phyloP scores from a whole-genome alignment of 768 basidiomycete genomes.

The Termitomyces sp. region DNA sequence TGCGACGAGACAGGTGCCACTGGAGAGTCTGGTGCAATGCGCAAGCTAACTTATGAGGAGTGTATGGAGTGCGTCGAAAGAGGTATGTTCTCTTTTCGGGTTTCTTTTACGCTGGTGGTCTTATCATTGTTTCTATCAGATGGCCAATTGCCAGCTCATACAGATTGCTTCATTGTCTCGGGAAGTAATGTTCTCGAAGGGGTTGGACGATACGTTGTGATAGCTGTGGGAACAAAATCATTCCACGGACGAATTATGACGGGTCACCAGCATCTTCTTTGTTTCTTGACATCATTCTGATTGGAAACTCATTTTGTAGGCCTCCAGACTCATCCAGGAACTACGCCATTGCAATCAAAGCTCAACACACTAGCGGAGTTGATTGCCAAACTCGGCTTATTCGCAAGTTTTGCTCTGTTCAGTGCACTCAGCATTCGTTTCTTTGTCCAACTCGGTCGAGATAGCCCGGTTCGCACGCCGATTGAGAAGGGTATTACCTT shows the following conservation, averaged over 20 bases:
- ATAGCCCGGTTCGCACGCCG: constrained; percentile 56
- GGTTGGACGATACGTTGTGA: constrained; percentile 87
- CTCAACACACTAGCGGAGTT: constrained; percentile 93
- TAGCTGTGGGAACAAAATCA: constrained; percentile 87
- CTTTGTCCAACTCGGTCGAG: constrained; percentile 78
- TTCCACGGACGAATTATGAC: constrained; percentile 96
- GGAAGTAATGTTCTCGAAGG: constrained; percentile 95
- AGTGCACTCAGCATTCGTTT: constrained; percentile 86
- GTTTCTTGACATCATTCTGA: background rate
- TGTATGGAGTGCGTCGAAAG: constrained; percentile 48
- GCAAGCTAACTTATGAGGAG: constrained; percentile 84
- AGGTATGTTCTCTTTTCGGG: background rate
- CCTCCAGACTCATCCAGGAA: constrained; percentile 78
- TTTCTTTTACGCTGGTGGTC: background rate
- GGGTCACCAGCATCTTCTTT: constrained; percentile 51
- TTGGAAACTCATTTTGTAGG: constrained; percentile 39
- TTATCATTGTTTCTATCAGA: background rate
- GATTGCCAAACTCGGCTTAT: constrained; percentile 87
- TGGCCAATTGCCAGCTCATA: constrained; percentile 45
- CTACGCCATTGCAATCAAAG: constrained; percentile 92
- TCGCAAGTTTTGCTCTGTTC: constrained; percentile 81
- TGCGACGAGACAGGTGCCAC: constrained; percentile 97
- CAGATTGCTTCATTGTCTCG: constrained; percentile 88
- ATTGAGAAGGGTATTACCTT: constrained; percentile 87
- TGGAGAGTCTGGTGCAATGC: constrained; percentile 94